These are phyloP conservation scores for Hirsutella minnesotensis DNA, from an alignment of 2,329 filamentous ascomycete genomes.

Conservation along the genomic window DNA sequence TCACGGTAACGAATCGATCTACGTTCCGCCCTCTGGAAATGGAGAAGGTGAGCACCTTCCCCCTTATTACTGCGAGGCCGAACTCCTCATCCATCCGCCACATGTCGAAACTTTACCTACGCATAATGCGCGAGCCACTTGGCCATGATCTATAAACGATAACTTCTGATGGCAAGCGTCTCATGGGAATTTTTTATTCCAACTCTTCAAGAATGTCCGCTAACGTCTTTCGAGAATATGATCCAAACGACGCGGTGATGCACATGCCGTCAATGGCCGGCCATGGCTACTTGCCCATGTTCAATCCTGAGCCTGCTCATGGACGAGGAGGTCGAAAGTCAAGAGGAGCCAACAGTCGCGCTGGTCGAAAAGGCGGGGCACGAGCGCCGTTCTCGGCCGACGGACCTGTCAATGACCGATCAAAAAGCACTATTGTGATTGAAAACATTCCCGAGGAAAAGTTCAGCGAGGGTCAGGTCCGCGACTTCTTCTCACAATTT, in stretches of 20 bases:
- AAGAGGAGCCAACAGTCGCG: constrained; percentile 14
- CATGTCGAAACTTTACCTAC: not conserved
- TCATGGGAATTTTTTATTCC: not conserved
- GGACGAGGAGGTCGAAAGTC: constrained; percentile 25
- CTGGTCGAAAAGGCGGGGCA: constrained; percentile 21
- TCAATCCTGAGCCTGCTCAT: constrained; percentile 13
- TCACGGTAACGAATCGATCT: constrained; percentile 45
- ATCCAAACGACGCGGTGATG: constrained; percentile 18
- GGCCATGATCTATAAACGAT: not conserved
- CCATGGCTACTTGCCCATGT: constrained; percentile 10
- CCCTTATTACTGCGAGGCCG: not conserved
- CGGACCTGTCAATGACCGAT: constrained; percentile 49
- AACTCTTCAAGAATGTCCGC: not conserved
- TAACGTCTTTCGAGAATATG: constrained; percentile 16
- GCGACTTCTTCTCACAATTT: constrained; percentile 60
- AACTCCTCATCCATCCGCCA: not conserved
- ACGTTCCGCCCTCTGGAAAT: constrained; percentile 16
- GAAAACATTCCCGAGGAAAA: constrained; percentile 66
- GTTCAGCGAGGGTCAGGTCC: constrained; percentile 53
- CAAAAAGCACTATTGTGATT: constrained; percentile 59
- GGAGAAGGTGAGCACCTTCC: constrained; percentile 13
- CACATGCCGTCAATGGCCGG: constrained; percentile 9
- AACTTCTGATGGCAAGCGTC: not conserved
- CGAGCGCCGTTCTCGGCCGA: constrained; percentile 52
- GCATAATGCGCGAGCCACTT: not conserved